Evolutionary conservation across 306 rosid genomes (phyloP).

Genomic region (Castanopsis chinensis): DNA sequence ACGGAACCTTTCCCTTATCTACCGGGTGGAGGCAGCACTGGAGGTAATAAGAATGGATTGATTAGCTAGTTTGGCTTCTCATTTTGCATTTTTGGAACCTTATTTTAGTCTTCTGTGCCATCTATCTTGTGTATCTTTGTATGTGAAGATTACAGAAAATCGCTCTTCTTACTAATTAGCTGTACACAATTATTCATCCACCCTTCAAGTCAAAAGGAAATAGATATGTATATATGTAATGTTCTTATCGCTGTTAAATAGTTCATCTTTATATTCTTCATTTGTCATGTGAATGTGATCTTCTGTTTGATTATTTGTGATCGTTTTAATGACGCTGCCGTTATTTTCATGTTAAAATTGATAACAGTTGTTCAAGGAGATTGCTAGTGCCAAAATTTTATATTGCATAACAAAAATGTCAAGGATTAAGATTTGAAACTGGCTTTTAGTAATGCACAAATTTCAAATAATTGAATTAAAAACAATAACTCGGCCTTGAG

Average conservation of each 20-base stretch:
- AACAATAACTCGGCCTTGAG: too few species aligned
- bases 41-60: constrained; percentile 61
- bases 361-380: not conserved
- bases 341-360: constrained; percentile 11
- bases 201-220: constrained; percentile 51
- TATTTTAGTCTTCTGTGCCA: constrained; percentile 41
- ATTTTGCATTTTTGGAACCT: too few species aligned
- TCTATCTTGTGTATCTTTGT: constrained; percentile 52
- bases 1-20: constrained; percentile 54
- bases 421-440: not conserved
- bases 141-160: constrained; percentile 48
- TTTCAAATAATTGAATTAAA: too few species aligned
- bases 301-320: not conserved
- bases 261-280: constrained; percentile 40
- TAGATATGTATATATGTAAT: constrained; percentile 69
- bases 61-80: constrained; percentile 53
- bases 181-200: constrained; percentile 60
- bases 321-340: not conserved
- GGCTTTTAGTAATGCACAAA: not conserved
- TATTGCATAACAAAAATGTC: not conserved
- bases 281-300: constrained; percentile 17
- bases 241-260: constrained; percentile 51
- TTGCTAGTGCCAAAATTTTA: too few species aligned
- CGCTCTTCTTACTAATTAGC: constrained; percentile 57
- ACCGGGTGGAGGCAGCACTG: constrained; percentile 60